Evolutionary conservation across 2,329 filamentous ascomycete genomes (phyloP).

Genomic region (Cytospora piceae): DNA sequence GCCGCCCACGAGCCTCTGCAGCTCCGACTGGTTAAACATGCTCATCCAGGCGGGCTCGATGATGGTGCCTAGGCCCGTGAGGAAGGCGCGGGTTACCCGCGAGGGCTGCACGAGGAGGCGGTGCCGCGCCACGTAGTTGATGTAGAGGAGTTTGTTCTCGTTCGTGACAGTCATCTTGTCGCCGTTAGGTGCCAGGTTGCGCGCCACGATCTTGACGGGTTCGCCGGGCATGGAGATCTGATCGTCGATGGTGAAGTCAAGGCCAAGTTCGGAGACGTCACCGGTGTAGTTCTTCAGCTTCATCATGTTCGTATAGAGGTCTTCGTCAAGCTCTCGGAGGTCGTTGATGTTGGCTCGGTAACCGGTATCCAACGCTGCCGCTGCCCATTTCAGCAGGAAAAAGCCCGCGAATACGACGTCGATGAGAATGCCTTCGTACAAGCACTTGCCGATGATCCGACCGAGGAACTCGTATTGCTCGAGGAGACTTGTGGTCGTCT

Average conservation of each 20-base stretch:
- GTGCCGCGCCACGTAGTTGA: slow-evolving; percentile 87
- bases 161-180: slow-evolving; percentile 82
- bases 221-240: slow-evolving; percentile 53
- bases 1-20: slow-evolving; percentile 91
- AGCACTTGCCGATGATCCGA: slow-evolving; percentile 90
- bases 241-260: slow-evolving; percentile 91
- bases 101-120: slow-evolving; percentile 80
- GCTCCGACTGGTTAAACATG: slow-evolving; percentile 97
- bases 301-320: slow-evolving; percentile 83
- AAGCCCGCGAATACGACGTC: slow-evolving; percentile 93
- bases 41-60: slow-evolving; percentile 92
- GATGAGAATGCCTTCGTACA: slow-evolving; percentile 95
- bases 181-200: slow-evolving; percentile 77
- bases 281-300: slow-evolving; percentile 83
- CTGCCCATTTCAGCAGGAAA: slow-evolving; percentile 93
- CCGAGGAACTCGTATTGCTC: slow-evolving; percentile 88
- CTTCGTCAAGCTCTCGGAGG: slow-evolving; percentile 86
- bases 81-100: slow-evolving; percentile 83
- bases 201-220: slow-evolving; percentile 65
- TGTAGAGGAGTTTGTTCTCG: slow-evolving; percentile 91
- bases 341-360: slow-evolving; percentile 96
- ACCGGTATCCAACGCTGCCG: slow-evolving; percentile 62
- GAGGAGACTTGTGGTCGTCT: slow-evolving; percentile 63
- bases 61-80: slow-evolving; percentile 82
- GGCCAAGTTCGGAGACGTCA: slow-evolving; percentile 76